Conservation (phyloP, 805 yeast genomes). For the Ogataea glucozyma region DNA sequence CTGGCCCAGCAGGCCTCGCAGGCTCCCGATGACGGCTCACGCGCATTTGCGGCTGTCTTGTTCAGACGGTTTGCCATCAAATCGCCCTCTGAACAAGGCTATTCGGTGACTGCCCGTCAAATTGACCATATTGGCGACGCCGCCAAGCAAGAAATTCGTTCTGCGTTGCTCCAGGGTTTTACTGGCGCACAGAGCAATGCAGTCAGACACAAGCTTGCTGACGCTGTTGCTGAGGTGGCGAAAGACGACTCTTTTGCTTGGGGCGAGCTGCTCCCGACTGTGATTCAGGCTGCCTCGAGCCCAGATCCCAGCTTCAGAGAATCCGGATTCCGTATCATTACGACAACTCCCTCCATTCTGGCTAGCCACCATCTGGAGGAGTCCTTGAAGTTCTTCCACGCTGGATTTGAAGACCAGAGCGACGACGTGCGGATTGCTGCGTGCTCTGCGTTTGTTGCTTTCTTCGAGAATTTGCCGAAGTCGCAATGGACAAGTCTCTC, state of each 20-base stretch:
- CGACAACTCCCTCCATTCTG: slow-evolving; percentile 79
- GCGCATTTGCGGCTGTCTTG: slow-evolving; percentile 81
- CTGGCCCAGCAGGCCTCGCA: slow-evolving; percentile 75
- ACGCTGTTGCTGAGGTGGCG: slow-evolving; percentile 91
- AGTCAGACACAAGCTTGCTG: slow-evolving; percentile 89
- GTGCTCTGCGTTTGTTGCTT: slow-evolving; percentile 88
- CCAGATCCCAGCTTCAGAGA: slow-evolving; percentile 73
- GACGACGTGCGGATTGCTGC: slow-evolving; percentile 91
- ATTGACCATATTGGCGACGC: slow-evolving; percentile 66
- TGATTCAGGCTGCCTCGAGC: slow-evolving; percentile 58
- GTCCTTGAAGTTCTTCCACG: slow-evolving; percentile 67
- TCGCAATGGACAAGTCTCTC: slow-evolving; percentile 74
- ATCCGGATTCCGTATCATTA: slow-evolving; percentile 84
- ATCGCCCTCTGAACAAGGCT: slow-evolving; percentile 65
- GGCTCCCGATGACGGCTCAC: slow-evolving; percentile 59
- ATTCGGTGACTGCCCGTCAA: slow-evolving; percentile 71
- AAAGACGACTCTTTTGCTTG: slow-evolving; percentile 64
- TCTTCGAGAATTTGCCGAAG: slow-evolving; percentile 80
- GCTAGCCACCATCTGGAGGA: slow-evolving; percentile 44
- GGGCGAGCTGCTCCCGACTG: slow-evolving; percentile 76
- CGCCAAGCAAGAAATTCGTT: slow-evolving; percentile 62
- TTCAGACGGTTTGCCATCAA: slow-evolving; percentile 84
- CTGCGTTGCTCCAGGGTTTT: slow-evolving; percentile 72
- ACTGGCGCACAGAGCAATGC: slow-evolving; percentile 63
- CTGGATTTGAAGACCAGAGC: slow-evolving; percentile 76